These are phyloP conservation scores for Calamus simplicifolius DNA, from an alignment of 176 grass and related monocot species.

Conservation along the genomic window DNA sequence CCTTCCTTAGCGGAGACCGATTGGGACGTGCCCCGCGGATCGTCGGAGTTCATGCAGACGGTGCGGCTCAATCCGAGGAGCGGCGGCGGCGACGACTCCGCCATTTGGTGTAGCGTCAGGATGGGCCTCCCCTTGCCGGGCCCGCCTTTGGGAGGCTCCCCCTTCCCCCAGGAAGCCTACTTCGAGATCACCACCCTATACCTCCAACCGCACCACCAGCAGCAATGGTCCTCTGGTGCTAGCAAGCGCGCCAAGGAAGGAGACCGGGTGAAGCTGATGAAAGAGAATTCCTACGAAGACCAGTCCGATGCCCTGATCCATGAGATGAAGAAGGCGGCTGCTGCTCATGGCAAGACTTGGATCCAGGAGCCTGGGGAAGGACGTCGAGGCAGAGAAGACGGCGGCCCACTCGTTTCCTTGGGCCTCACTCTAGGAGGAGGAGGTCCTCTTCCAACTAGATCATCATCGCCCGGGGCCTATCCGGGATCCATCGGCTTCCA, in stretches of 20 bases:
- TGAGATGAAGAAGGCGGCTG: neutral
- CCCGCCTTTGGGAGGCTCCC: conserved; percentile 46
- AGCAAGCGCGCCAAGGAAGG: conserved; percentile 39
- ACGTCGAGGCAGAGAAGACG: conserved; percentile 20
- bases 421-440: conserved; percentile 34
- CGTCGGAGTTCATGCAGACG: conserved; percentile 75
- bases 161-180: conserved; percentile 86
- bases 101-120: conserved; percentile 1
- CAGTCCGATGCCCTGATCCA: neutral
- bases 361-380: conserved; percentile 32
- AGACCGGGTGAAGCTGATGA: conserved; percentile 59
- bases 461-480: conserved; percentile 54
- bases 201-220: conserved; percentile 31
- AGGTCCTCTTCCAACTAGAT: conserved; percentile 5
- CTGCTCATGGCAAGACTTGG: neutral
- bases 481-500: conserved; percentile 80
- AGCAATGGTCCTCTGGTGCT: conserved; percentile 37
- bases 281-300: neutral
- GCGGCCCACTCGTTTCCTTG: conserved; percentile 43
- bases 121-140: conserved; percentile 79
- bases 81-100: neutral
- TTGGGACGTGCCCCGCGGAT: conserved; percentile 53
- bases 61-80: conserved; percentile 62
- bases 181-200: conserved; percentile 91
- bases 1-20: conserved; percentile 25